These are phyloP conservation scores for Hibiscus syriacus DNA, from an alignment of 345 rosid genomes.

Conservation along the genomic window DNA sequence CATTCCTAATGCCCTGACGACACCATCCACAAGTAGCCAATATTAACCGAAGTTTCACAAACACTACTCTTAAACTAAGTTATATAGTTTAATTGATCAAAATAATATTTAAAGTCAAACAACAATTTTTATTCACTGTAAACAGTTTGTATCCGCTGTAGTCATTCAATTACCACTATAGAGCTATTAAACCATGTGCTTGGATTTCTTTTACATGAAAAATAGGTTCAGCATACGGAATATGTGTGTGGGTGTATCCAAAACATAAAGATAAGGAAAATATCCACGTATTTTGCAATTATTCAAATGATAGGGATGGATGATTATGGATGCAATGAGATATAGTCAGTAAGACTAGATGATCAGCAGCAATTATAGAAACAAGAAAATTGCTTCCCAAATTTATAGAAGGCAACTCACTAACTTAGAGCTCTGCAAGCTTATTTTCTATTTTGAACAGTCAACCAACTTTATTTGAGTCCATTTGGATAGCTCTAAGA, in stretches of 20 bases:
- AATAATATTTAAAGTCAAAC: neutral
- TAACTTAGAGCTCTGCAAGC: neutral
- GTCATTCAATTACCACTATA: neutral
- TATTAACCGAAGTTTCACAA: neutral
- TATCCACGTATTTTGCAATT: neutral
- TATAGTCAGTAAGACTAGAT: neutral
- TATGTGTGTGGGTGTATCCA: neutral
- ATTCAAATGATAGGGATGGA: neutral
- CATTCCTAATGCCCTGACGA: constrained; percentile 4
- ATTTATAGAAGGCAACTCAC: neutral
- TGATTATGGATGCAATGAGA: neutral
- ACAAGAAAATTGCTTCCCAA: neutral
- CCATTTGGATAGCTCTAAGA: neutral
- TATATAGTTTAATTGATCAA: neutral
- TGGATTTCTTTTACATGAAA: neutral
- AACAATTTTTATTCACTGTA: neutral
- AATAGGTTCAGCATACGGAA: neutral
- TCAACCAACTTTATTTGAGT: neutral
- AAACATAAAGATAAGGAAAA: neutral
- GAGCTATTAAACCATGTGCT: neutral
- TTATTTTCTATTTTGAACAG: neutral
- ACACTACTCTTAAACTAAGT: neutral
- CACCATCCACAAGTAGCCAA: neutral
- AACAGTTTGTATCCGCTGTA: neutral
- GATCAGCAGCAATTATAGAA: neutral